phyloP scores from a whole-genome alignment of 2,329 filamentous ascomycete species.

The Chrysoporthe austroafricana region DNA sequence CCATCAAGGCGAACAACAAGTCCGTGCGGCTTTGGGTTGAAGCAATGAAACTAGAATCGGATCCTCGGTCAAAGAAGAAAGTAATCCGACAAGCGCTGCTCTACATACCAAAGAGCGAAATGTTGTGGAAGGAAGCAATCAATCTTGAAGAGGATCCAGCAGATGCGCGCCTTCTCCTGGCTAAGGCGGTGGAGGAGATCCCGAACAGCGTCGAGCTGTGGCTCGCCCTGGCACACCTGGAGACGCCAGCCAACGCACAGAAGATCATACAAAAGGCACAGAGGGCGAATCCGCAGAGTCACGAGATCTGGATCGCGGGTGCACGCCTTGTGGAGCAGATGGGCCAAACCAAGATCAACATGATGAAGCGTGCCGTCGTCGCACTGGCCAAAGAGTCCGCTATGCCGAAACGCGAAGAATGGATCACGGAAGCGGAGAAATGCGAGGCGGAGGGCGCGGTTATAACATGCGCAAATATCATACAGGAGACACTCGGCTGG shows the following conservation, averaged over 20 bases:
- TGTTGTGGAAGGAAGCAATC: conserved; percentile 97
- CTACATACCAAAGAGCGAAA: conserved; percentile 90
- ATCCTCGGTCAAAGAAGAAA: conserved; percentile 84
- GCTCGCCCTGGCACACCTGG: conserved; percentile 88
- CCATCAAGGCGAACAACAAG: conserved; percentile 87
- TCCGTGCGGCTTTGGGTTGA: conserved; percentile 93
- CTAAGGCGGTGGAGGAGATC: conserved; percentile 94
- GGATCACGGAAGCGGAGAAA: conserved; percentile 92
- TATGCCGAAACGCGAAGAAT: conserved; percentile 97
- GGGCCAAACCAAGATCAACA: conserved; percentile 79
- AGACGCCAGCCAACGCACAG: conserved; percentile 88
- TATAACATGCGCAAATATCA: conserved; percentile 85
- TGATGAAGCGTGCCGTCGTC: conserved; percentile 93
- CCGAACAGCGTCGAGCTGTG: conserved; percentile 92
- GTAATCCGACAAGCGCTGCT: conserved; percentile 91
- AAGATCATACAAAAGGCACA: conserved; percentile 94
- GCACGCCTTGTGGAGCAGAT: conserved; percentile 87
- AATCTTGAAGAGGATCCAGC: conserved; percentile 90
- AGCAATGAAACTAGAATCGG: conserved; percentile 88
- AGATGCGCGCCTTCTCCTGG: conserved; percentile 85
- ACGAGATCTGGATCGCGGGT: conserved; percentile 97
- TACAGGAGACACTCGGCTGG: conserved; percentile 92
- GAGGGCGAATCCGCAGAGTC: conserved; percentile 88
- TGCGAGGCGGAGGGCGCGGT: conserved; percentile 91
- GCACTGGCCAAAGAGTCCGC: conserved; percentile 87